phyloP scores from a whole-genome alignment of 768 basidiomycete species.

The Exidia glandulosa region DNA sequence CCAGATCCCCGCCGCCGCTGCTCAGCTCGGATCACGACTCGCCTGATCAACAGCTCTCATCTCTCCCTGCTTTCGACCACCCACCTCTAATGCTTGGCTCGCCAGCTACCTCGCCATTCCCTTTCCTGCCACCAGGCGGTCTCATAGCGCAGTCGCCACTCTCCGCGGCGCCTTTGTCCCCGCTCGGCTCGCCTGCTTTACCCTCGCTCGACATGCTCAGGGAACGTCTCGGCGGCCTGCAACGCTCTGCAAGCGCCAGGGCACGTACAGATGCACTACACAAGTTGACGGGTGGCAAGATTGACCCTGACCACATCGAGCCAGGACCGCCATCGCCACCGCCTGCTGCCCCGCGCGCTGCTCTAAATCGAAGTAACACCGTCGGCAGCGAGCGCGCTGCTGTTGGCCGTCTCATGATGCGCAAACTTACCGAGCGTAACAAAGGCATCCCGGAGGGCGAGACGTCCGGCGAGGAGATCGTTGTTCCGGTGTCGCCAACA shows the following conservation, averaged over 20 bases:
- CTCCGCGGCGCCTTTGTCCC: background rate
- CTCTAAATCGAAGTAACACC: conserved; percentile 60
- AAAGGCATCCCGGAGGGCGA: conserved; percentile 51
- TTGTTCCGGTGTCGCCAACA: background rate
- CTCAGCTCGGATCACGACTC: background rate
- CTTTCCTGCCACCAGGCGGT: background rate
- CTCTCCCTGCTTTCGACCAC: conserved; percentile 1
- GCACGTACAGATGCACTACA: conserved; percentile 71
- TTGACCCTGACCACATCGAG: conserved; percentile 39
- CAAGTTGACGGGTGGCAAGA: conserved; percentile 64
- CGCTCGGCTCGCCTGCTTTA: conserved; percentile 5
- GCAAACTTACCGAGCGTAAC: conserved; percentile 32
- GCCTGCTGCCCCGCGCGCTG: conserved; percentile 35
- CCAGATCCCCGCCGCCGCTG: background rate
- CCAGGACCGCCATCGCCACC: conserved; percentile 34
- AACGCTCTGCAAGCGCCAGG: conserved; percentile 84
- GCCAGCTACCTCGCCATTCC: background rate
- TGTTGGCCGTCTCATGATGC: conserved; percentile 51
- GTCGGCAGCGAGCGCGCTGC: conserved; percentile 71
- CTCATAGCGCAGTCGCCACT: background rate
- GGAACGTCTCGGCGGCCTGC: conserved; percentile 66
- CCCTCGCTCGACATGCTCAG: conserved; percentile 25
- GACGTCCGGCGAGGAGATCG: conserved; percentile 34
- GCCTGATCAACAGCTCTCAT: background rate
- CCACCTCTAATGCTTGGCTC: background rate